Percentiles rank a stretch among this genome's conserved stretches.
Conservation (phyloP, 129 eudicot species). For the Saussurea involucrata region DNA sequence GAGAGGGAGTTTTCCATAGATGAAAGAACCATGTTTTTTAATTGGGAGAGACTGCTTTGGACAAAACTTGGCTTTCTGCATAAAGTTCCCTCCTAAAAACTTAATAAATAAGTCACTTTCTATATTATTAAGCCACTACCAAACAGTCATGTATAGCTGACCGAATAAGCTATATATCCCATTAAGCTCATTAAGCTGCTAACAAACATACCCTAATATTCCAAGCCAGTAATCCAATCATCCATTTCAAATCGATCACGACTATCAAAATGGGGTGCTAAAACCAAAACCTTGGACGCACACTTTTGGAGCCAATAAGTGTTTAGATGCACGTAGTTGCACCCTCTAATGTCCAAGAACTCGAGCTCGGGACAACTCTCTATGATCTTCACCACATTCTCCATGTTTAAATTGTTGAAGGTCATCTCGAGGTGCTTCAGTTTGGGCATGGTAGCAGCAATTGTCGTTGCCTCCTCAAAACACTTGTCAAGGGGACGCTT, state of each 20-base stretch:
- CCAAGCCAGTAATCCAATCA: neutral
- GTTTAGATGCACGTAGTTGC: conserved; percentile 33
- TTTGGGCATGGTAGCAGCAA: conserved; percentile 47
- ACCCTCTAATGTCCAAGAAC: conserved; percentile 45
- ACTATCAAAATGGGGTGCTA: conserved; percentile 26
- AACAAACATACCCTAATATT: too few species aligned
- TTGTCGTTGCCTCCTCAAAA: conserved; percentile 37
- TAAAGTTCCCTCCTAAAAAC: too few species aligned
- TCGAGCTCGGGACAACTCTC: conserved; percentile 28
- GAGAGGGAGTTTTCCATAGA: too few species aligned
- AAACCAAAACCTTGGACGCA: conserved; percentile 25
- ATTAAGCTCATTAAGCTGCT: too few species aligned
- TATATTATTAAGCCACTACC: too few species aligned
- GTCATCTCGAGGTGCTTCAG: conserved; percentile 47
- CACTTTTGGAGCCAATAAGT: conserved; percentile 18
- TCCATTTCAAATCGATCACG: conserved; percentile 7
- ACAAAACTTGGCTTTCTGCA: too few species aligned
- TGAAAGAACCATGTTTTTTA: too few species aligned
- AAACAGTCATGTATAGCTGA: too few species aligned
- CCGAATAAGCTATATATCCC: too few species aligned
- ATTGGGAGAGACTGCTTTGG: too few species aligned
- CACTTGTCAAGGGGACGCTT: conserved; percentile 33
- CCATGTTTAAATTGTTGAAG: conserved; percentile 18
- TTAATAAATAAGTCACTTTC: too few species aligned
- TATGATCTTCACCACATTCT: conserved; percentile 29